phyloP scores from a whole-genome alignment of 805 yeast species.

The Metschnikowia shivogae region DNA sequence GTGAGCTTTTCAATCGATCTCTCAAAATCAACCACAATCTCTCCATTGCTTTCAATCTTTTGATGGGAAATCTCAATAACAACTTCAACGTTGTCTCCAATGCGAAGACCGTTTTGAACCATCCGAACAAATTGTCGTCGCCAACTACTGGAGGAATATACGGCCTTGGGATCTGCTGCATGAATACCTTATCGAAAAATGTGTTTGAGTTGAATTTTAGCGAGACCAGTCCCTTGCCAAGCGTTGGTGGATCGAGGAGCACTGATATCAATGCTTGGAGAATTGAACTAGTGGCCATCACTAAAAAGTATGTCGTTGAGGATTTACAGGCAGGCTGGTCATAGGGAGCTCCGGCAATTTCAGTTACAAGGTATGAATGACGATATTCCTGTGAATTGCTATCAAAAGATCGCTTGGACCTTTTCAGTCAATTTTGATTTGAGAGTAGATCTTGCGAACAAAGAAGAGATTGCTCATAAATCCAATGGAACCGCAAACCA shows the following conservation, averaged over 20 bases:
- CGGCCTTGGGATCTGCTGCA: constrained; percentile 25
- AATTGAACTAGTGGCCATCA: constrained; percentile 11
- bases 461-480: constrained; percentile 70
- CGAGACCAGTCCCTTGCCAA: constrained; percentile 1
- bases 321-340: constrained; percentile 39
- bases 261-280: constrained; percentile 16
- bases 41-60: constrained; percentile 29
- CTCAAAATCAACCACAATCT: constrained; percentile 36
- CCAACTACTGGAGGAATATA: constrained; percentile 2
- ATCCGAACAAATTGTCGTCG: background rate
- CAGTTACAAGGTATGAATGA: constrained; percentile 1
- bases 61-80: constrained; percentile 22
- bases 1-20: constrained; percentile 28
- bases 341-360: constrained; percentile 2
- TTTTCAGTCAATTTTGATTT: constrained; percentile 72
- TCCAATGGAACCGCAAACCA: constrained; percentile 87
- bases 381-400: constrained; percentile 2
- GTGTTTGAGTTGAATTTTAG: constrained; percentile 27
- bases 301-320: constrained; percentile 26
- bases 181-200: constrained; percentile 22
- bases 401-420: background rate
- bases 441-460: constrained; percentile 72
- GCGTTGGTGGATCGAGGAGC: background rate
- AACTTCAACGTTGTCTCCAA: constrained; percentile 13
- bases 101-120: constrained; percentile 11